Percentiles rank a stretch among this genome's conserved stretches.
Conservation (phyloP, 1,139 yeast genomes). For the Blastobotrys elegans region DNA sequence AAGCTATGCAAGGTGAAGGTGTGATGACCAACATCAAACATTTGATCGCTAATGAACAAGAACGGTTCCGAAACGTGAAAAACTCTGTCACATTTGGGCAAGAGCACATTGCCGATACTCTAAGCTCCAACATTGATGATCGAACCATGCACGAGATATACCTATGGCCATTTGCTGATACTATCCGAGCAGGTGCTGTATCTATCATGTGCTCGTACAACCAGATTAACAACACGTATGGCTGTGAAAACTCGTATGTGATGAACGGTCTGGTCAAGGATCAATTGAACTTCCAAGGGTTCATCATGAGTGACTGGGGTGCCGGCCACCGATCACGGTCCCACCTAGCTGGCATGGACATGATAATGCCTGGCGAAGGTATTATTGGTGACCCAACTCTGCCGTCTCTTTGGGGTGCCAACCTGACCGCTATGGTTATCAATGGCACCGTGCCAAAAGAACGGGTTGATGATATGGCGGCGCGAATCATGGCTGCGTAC, state of each 20-base stretch:
- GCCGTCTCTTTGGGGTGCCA: slow-evolving; percentile 46
- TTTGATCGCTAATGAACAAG: slow-evolving; percentile 60
- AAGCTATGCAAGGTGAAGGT: slow-evolving; percentile 55
- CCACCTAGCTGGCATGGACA: slow-evolving; percentile 57
- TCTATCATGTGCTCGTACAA: slow-evolving; percentile 62
- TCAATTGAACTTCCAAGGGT: slow-evolving; percentile 64
- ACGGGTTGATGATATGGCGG: slow-evolving; percentile 59
- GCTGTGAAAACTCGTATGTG: slow-evolving; percentile 57
- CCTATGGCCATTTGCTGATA: slow-evolving; percentile 65
- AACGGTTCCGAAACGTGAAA: slow-evolving; percentile 24
- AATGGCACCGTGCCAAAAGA: slow-evolving; percentile 53
- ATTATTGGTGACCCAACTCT: slow-evolving; percentile 18
- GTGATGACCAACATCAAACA: slow-evolving; percentile 53
- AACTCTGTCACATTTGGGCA: neutral
- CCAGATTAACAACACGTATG: slow-evolving; percentile 52
- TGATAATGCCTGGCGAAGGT: slow-evolving; percentile 64
- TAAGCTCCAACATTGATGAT: slow-evolving; percentile 47
- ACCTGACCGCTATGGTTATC: slow-evolving; percentile 50
- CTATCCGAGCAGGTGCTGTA: slow-evolving; percentile 57
- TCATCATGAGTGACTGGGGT: slow-evolving; percentile 63
- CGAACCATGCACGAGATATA: slow-evolving; percentile 59
- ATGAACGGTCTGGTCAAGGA: slow-evolving; percentile 53
- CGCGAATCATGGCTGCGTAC: slow-evolving; percentile 55
- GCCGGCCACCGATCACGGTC: slow-evolving; percentile 54
- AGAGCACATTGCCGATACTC: neutral